phyloP scores from a whole-genome alignment of 495 filamentous ascomycete species.

The Chaetomidium leptoderma region DNA sequence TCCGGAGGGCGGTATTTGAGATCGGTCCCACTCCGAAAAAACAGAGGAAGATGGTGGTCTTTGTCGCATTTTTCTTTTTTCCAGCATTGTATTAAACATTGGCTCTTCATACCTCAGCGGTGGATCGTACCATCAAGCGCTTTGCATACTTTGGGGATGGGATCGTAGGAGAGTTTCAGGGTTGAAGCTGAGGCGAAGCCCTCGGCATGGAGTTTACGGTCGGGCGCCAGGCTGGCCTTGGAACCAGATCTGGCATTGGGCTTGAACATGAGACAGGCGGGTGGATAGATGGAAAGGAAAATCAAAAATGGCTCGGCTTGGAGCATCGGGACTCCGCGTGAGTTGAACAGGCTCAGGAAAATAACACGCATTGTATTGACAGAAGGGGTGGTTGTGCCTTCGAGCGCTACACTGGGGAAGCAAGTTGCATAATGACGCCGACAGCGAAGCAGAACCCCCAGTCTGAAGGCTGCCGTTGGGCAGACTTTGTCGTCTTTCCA shows the following conservation, averaged over 20 bases:
- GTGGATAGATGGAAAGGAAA: too few species aligned
- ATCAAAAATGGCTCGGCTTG: too few species aligned
- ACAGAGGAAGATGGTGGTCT: neutral
- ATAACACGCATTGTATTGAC: too few species aligned
- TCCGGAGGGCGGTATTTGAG: conserved; percentile 36
- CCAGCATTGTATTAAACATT: neutral
- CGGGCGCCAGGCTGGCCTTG: neutral
- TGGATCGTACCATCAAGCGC: neutral
- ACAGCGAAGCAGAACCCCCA: too few species aligned
- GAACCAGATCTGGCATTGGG: neutral
- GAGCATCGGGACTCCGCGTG: too few species aligned
- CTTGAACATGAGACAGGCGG: neutral
- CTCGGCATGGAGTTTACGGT: conserved; percentile 7
- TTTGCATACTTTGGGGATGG: neutral
- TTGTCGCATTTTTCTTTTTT: neutral
- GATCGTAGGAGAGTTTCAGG: neutral
- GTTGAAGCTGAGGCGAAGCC: neutral
- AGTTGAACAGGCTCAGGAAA: too few species aligned
- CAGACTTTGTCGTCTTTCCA: too few species aligned
- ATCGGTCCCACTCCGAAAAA: neutral
- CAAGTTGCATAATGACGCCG: too few species aligned
- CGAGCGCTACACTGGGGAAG: too few species aligned
- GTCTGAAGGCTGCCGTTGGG: too few species aligned
- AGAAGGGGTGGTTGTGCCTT: too few species aligned
- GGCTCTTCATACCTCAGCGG: neutral